phyloP scores from a whole-genome alignment of 2,329 filamentous ascomycete species.

The Fusarium pilosicola region DNA sequence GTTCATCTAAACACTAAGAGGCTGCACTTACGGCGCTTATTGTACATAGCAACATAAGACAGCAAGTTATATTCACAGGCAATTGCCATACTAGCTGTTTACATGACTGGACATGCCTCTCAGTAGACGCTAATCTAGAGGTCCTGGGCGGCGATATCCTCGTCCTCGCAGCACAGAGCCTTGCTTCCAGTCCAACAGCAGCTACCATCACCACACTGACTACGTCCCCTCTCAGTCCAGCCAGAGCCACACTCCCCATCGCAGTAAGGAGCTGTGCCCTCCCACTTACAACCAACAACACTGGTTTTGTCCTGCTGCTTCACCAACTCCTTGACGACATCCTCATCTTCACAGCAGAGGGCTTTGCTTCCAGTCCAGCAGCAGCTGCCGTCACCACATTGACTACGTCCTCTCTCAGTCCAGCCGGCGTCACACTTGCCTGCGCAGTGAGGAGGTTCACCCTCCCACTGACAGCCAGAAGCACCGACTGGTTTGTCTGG shows the following conservation, averaged over 20 bases:
- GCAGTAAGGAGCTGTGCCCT: background rate
- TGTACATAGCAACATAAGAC: fast-evolving
- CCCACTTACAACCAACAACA: background rate
- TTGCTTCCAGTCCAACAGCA: background rate
- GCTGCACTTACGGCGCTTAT: background rate
- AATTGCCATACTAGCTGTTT: fast-evolving
- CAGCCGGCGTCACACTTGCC: background rate
- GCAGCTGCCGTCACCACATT: background rate
- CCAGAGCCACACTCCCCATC: fast-evolving
- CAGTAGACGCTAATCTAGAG: background rate
- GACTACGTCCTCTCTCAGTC: background rate
- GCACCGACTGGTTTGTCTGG: background rate
- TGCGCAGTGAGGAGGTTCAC: background rate
- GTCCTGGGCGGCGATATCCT: fast-evolving
- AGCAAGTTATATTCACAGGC: fast-evolving
- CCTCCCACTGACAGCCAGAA: background rate
- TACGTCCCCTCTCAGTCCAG: background rate
- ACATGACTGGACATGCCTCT: fast-evolving
- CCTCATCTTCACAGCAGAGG: background rate
- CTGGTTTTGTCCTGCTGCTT: background rate
- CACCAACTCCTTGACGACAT: background rate
- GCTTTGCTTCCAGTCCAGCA: background rate
- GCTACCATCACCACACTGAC: background rate
- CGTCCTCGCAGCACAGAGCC: background rate
- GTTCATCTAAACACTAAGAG: too few species aligned